Conservation (phyloP, 225 moss, liverwort and hornwort genomes). For the Anthoceros angustus region DNA sequence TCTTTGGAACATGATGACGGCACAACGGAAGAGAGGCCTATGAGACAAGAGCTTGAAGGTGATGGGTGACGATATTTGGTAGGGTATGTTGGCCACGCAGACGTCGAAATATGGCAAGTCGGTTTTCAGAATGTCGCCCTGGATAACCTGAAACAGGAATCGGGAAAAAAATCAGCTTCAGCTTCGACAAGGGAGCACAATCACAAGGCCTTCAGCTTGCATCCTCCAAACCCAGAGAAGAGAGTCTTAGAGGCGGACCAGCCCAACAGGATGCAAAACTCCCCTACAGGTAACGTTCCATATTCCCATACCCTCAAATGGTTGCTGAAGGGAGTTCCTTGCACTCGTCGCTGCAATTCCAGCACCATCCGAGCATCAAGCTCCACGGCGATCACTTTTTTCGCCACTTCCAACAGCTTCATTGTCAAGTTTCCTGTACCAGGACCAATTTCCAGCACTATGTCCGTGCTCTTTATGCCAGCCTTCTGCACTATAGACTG, state of each 20-base stretch:
- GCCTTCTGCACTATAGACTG: slow-evolving; percentile 91
- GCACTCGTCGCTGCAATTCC: slow-evolving; percentile 60
- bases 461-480: slow-evolving; percentile 67
- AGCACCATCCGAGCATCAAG: slow-evolving; percentile 85
- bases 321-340: slow-evolving; percentile 51
- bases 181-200: too few relatives aligned
- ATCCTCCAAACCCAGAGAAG: too few relatives aligned
- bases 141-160: slow-evolving; percentile 37
- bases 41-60: slow-evolving; percentile 76
- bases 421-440: slow-evolving; percentile 88
- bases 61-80: slow-evolving; percentile 71
- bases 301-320: slow-evolving; percentile 38
- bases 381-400: slow-evolving; percentile 73
- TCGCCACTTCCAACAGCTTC: slow-evolving; percentile 67
- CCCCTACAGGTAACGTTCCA: neutral
- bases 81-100: slow-evolving; percentile 70
- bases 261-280: neutral
- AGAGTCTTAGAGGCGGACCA: neutral
- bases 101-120: slow-evolving; percentile 72
- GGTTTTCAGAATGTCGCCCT: slow-evolving; percentile 65
- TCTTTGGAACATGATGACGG: slow-evolving; percentile 69
- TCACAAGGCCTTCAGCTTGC: too few relatives aligned
- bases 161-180: neutral
- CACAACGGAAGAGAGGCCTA: slow-evolving; percentile 63
- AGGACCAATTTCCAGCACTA: slow-evolving; percentile 75